Evolutionary conservation across 2,329 filamentous ascomycete species (phyloP).

Genomic region (Clonostachys chloroleuca): DNA sequence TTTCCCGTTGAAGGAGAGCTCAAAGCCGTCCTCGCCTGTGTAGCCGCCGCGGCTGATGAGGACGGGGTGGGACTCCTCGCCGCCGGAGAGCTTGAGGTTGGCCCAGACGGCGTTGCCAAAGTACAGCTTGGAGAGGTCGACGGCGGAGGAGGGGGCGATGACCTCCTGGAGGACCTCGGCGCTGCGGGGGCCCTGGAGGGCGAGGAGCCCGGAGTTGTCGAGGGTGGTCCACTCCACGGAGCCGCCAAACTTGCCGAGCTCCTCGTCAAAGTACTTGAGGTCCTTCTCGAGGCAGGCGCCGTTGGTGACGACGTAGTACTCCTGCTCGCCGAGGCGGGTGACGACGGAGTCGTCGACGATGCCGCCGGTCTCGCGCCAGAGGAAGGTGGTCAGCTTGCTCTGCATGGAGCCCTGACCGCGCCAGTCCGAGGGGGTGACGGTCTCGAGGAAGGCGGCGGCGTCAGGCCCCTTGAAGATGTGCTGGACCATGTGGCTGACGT

Average conservation of each 20-base stretch:
- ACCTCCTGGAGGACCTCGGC: slow-evolving; percentile 63
- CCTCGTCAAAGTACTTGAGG: slow-evolving; percentile 65
- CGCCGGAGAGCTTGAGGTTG: slow-evolving; percentile 57
- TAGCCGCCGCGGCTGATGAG: slow-evolving; percentile 87
- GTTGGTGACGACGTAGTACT: slow-evolving; percentile 94
- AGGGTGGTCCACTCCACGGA: slow-evolving; percentile 64
- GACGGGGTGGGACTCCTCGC: slow-evolving; percentile 29
- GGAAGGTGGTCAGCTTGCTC: slow-evolving; percentile 78
- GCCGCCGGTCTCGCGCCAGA: slow-evolving; percentile 77
- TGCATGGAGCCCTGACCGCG: slow-evolving; percentile 59
- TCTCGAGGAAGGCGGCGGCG: slow-evolving; percentile 77
- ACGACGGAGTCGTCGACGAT: slow-evolving; percentile 95
- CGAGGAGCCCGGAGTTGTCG: slow-evolving; percentile 72
- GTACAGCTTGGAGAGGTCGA: slow-evolving; percentile 64
- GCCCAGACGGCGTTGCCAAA: slow-evolving; percentile 75
- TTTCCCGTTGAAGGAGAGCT: slow-evolving; percentile 69
- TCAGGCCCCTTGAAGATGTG: slow-evolving; percentile 79
- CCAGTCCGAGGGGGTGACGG: slow-evolving; percentile 74
- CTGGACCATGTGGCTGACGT: slow-evolving; percentile 96
- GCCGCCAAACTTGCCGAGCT: slow-evolving; percentile 57
- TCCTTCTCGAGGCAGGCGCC: slow-evolving; percentile 91
- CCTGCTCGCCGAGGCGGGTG: slow-evolving; percentile 67
- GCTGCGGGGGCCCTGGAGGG: slow-evolving; percentile 82
- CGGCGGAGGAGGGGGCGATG: slow-evolving; percentile 39
- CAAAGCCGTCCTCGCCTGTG: slow-evolving; percentile 97